Conservation (phyloP, 768 basidiomycete genomes). For the Boletus subparvulus region DNA sequence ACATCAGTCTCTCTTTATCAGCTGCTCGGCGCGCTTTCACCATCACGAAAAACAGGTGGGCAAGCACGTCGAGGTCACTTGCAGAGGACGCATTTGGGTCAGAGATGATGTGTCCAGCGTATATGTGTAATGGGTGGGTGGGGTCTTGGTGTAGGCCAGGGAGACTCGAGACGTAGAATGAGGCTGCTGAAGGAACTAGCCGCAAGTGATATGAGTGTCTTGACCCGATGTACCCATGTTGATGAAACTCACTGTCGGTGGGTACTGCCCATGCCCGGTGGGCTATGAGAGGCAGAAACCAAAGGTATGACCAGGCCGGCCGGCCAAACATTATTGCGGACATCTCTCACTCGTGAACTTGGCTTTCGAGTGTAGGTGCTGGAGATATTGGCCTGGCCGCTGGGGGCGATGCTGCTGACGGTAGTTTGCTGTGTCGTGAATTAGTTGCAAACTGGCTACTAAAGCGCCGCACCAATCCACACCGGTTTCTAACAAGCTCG, state of each 20-base stretch:
- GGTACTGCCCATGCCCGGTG: conserved; percentile 30
- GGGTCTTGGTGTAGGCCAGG: conserved; percentile 76
- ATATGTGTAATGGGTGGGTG: conserved; percentile 72
- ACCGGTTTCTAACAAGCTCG: too few species aligned
- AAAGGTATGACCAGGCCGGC: conserved; percentile 15
- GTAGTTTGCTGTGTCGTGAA: neutral
- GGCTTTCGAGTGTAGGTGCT: neutral
- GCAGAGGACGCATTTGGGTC: conserved; percentile 60
- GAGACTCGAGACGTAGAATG: conserved; percentile 76
- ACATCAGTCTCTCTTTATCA: conserved; percentile 87
- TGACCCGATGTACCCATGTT: neutral
- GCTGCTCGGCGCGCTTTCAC: conserved; percentile 82
- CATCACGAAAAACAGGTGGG: conserved; percentile 88
- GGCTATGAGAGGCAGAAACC: conserved; percentile 15
- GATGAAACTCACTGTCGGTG: conserved; percentile 39
- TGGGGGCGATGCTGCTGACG: conserved; percentile 2
- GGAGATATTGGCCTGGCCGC: neutral
- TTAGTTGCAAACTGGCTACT: neutral
- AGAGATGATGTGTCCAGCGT: conserved; percentile 81
- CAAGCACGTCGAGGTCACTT: conserved; percentile 56
- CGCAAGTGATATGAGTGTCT: neutral
- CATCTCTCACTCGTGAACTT: conserved; percentile 1
- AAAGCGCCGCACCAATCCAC: neutral
- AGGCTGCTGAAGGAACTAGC: conserved; percentile 74
- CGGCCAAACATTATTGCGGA: conserved; percentile 1